phyloP scores from a whole-genome alignment of 1,139 yeast genomes.

The Kodamaea ohmeri region DNA sequence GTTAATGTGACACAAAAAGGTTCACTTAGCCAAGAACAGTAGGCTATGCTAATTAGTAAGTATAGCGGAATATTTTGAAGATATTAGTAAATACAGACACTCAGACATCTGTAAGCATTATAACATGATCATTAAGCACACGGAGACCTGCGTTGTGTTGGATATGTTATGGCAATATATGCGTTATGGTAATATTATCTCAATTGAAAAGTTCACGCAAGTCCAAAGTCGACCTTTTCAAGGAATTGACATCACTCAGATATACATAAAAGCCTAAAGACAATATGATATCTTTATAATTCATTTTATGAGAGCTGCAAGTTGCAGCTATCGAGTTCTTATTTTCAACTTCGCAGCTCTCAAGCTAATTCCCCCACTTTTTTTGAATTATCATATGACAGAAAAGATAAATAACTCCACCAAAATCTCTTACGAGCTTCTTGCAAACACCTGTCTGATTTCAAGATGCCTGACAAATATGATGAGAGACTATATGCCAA shows the following conservation, averaged over 20 bases:
- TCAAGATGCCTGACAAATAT: slow-evolving; percentile 16
- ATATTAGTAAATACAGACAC: background rate
- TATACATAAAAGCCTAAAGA: too few relatives aligned
- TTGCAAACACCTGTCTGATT: background rate
- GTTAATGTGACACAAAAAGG: too few relatives aligned
- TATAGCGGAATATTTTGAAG: background rate
- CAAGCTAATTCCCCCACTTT: slow-evolving; percentile 16
- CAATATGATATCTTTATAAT: too few relatives aligned
- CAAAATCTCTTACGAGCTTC: slow-evolving; percentile 1
- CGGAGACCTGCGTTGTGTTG: too few relatives aligned
- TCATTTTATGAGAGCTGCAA: too few relatives aligned
- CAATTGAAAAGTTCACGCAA: too few relatives aligned
- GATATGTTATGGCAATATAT: too few relatives aligned
- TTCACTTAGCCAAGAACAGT: background rate
- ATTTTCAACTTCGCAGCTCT: too few relatives aligned
- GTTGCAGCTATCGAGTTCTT: too few relatives aligned
- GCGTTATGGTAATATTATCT: too few relatives aligned
- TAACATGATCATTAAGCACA: background rate
- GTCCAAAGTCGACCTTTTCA: too few relatives aligned
- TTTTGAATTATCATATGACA: slow-evolving; percentile 9
- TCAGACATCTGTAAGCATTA: background rate
- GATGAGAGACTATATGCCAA: slow-evolving; percentile 23
- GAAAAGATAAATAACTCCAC: slow-evolving; percentile 6
- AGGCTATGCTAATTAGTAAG: background rate
- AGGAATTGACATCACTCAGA: too few relatives aligned